phyloP scores from a whole-genome alignment of 1,284 basidiomycete species.

The Schizophyllum commune region DNA sequence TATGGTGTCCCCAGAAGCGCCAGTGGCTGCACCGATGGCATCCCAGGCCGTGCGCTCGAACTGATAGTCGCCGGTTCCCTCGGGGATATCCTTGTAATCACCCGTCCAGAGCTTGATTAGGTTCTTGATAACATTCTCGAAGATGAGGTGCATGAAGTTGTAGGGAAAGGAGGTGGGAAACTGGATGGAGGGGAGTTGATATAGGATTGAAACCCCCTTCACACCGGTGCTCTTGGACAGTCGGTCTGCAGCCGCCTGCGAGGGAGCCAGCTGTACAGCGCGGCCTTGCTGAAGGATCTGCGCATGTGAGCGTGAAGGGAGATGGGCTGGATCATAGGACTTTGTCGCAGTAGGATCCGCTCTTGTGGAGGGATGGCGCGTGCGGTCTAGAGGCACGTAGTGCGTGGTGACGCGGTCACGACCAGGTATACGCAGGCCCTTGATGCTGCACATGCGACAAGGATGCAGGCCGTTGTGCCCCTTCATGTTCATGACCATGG shows the following conservation, averaged over 20 bases:
- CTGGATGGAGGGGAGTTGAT: conserved; percentile 23
- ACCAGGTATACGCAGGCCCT: conserved; percentile 22
- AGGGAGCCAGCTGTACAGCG: conserved; percentile 22
- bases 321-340: conserved; percentile 23
- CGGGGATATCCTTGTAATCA: conserved; percentile 25
- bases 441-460: conserved; percentile 36
- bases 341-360: conserved; percentile 8
- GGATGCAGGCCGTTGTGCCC: conserved; percentile 32
- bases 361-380: conserved; percentile 22
- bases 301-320: conserved; percentile 30
- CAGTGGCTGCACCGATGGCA: conserved; percentile 23
- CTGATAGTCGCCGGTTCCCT: conserved; percentile 19
- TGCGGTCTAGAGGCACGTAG: conserved; percentile 11
- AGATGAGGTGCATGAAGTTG: conserved; percentile 43
- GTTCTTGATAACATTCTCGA: conserved; percentile 32
- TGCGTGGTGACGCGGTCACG: not conserved
- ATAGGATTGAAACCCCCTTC: conserved; percentile 30
- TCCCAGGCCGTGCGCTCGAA: conserved; percentile 22
- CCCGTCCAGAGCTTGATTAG: conserved; percentile 33
- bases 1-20: conserved; percentile 19
- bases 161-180: conserved; percentile 35
- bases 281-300: conserved; percentile 23
- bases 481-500: conserved; percentile 16
- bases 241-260: conserved; percentile 13
- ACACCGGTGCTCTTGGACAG: conserved; percentile 30